Evolutionary conservation across 1,139 yeast species (phyloP).

Genomic region (Sugiyamaella japonica): DNA sequence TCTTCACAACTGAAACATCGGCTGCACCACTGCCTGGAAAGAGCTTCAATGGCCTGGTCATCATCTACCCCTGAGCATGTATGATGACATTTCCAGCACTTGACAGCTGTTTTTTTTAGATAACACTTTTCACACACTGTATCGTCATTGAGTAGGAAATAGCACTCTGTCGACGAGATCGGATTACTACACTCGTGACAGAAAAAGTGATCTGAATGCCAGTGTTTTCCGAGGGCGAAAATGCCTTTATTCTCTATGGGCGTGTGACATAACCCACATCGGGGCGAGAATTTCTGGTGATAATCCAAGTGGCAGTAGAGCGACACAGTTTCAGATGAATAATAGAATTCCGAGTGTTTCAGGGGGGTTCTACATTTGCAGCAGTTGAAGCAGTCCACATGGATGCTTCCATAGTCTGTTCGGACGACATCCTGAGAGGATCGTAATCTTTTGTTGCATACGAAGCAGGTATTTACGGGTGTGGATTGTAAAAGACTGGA

Average conservation of each 20-base stretch:
- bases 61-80: conserved; percentile 25
- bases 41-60: conserved; percentile 37
- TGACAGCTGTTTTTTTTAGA: conserved; percentile 32
- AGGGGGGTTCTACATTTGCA: conserved; percentile 34
- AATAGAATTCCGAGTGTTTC: conserved; percentile 39
- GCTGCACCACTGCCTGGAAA: conserved; percentile 40
- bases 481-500: conserved; percentile 1
- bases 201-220: conserved; percentile 41
- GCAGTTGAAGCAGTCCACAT: conserved; percentile 39
- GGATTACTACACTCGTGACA: conserved; percentile 39
- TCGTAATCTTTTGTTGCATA: conserved; percentile 28
- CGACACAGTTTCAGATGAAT: conserved; percentile 23
- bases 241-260: conserved; percentile 39
- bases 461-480: conserved; percentile 22
- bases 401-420: conserved; percentile 34
- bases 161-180: conserved; percentile 26
- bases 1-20: conserved; percentile 39
- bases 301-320: conserved; percentile 41
- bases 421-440: conserved; percentile 31
- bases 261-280: conserved; percentile 38
- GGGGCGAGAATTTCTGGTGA: conserved; percentile 38
- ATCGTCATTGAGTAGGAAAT: conserved; percentile 32
- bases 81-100: conserved; percentile 40
- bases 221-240: conserved; percentile 37
- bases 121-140: conserved; percentile 38